Percentiles rank a stretch among this genome's conserved stretches.
These are phyloP conservation scores for Eucalyptus marginata DNA, from an alignment of 345 rosid genomes.

Conservation along the genomic window DNA sequence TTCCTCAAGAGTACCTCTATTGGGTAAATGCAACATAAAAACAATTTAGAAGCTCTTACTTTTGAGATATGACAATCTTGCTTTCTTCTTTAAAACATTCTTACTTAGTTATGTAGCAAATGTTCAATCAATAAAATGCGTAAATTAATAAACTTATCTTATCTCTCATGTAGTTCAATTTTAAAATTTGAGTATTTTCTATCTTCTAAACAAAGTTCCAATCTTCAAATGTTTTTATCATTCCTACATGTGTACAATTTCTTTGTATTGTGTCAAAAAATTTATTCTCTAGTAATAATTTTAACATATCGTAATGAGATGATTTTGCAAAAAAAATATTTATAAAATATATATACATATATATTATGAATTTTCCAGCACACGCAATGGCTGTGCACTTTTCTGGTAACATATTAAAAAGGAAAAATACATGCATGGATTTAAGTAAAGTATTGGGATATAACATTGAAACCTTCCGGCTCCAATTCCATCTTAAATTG, in stretches of 20 bases:
- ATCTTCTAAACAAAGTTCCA: background rate
- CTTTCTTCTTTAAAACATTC: background rate
- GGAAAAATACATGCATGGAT: background rate
- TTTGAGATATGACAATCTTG: background rate
- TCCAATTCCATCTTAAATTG: background rate
- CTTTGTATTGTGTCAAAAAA: background rate
- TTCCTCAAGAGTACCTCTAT: background rate
- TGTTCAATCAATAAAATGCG: background rate
- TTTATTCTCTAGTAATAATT: background rate
- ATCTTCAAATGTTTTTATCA: background rate
- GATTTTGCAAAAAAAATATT: background rate
- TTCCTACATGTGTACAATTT: background rate
- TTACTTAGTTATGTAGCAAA: background rate
- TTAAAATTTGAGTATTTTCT: background rate
- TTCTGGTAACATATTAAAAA: background rate
- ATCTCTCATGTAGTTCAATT: background rate
- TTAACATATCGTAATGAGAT: background rate
- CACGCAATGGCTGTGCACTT: background rate
- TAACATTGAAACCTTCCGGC: background rate
- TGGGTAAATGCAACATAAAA: background rate
- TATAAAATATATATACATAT: too few relatives aligned
- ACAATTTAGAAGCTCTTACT: background rate
- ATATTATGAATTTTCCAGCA: background rate
- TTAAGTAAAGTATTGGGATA: background rate
- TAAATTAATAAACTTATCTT: background rate